A percentile compares a stretch with the other conserved stretches of the same genome.
phyloP scores from a whole-genome alignment of 805 yeast genomes.

The Pichia sporocuriosa region DNA sequence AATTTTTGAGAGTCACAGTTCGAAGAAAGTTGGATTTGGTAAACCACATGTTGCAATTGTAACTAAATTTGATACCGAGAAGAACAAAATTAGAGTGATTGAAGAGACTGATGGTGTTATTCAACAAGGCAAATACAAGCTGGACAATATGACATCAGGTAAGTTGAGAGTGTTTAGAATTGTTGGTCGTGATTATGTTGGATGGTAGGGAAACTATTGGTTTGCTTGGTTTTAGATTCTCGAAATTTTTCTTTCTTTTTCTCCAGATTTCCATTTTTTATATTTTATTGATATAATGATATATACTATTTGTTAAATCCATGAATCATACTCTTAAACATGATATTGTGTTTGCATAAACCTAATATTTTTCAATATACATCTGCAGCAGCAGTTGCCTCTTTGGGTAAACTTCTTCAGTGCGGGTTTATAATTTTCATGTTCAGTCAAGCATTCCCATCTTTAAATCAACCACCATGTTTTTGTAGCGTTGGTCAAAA shows the following conservation, averaged over 20 bases:
- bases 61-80: conserved; percentile 64
- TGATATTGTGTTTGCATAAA: too few species aligned
- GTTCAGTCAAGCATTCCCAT: too few species aligned
- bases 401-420: too few species aligned
- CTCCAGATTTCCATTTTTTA: background rate
- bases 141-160: conserved; percentile 73
- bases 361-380: too few species aligned
- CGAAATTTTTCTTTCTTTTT: background rate
- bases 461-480: too few species aligned
- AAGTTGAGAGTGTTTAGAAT: conserved; percentile 72
- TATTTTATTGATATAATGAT: too few species aligned
- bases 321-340: too few species aligned
- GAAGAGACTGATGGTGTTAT: conserved; percentile 49
- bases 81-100: conserved; percentile 62
- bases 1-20: conserved; percentile 57
- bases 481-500: too few species aligned
- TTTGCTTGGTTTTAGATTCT: background rate
- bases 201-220: conserved; percentile 43
- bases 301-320: too few species aligned
- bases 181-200: conserved; percentile 64
- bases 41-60: conserved; percentile 55
- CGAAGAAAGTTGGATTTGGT: conserved; percentile 48
- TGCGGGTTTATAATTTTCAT: too few species aligned
- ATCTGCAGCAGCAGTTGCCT: too few species aligned
- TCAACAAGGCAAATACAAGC: conserved; percentile 53